Evolutionary conservation across 257 asterid genomes (phyloP), one percentile per base, ranked within the genome.

Genomic region (Paraleonurus japonicus): DNA sequence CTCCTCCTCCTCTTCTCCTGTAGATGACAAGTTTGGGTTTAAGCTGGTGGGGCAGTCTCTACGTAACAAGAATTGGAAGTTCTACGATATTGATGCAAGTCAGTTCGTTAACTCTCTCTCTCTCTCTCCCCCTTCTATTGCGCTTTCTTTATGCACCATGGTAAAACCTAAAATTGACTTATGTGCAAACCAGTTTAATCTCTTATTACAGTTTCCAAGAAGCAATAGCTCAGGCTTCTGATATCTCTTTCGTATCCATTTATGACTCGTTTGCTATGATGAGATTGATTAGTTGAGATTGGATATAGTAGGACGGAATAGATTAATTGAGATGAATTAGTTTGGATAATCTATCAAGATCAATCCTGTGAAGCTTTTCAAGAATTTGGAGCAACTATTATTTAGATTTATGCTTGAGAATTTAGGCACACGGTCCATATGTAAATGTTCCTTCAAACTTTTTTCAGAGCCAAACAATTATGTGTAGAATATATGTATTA

Each of bases 61-160:
- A 61, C 80, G 81, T 35, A 89, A 83, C 66, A 81, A 60, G 76
- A 95, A 81, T 66, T 77, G 90, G 96, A 95, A 92, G 76, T 63
- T 95, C 84, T 84, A 77, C 28, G 94, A 84, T 73, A 82, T 92
- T 69, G 88, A 89, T 83, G 58, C 89, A 20, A 75, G 99, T 95
- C 71, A 84, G 95, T 81, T 13, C 62, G 39, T 15, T 15, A 19
- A 4, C 33, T 17, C n/a, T 7, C 3, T 39, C 9, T 13, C 4
- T 1, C n/a, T n/a, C n/a, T n/a, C n/a, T n/a, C 8, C 3, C 1
- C 7, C 1, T 50, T 5, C 51, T 57, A 24, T 19, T 67, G 26
- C 48, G 51, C 16, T 23, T 33, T 75, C 2, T 47, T 28, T 35
- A 20, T 26, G 28, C 59, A 8, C 72, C 35, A 53, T 47, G 24